phyloP scores from a whole-genome alignment of 352 stramenopile genomes.

The Phytophthora citricola region DNA sequence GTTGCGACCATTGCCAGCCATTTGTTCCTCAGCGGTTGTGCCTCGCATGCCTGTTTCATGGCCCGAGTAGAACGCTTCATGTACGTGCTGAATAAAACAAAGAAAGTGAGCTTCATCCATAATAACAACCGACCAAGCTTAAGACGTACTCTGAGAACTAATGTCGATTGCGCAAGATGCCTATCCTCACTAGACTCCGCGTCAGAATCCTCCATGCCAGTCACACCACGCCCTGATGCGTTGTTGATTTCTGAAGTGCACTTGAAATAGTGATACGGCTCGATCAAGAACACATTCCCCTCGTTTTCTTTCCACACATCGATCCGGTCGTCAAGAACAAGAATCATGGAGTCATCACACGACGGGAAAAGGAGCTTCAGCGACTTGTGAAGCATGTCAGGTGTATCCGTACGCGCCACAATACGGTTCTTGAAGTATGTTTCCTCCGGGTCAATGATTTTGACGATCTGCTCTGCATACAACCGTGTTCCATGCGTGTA shows the following conservation, averaged over 20 bases:
- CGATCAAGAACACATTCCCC: constrained; percentile 87
- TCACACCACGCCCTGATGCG: constrained; percentile 57
- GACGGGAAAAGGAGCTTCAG: constrained; percentile 89
- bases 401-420: constrained; percentile 86
- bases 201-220: constrained; percentile 50
- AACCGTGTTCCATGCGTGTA: constrained; percentile 95
- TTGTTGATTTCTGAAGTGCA: constrained; percentile 88
- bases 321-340: constrained; percentile 85
- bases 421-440: constrained; percentile 89
- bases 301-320: constrained; percentile 92
- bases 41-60: constrained; percentile 48
- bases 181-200: constrained; percentile 40
- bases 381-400: constrained; percentile 88
- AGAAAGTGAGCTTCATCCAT: constrained; percentile 1
- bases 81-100: constrained; percentile 48
- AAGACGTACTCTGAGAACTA: constrained; percentile 59
- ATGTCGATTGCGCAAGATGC: constrained; percentile 61
- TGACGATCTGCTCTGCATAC: constrained; percentile 95
- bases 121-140: background rate
- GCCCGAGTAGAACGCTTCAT: constrained; percentile 67
- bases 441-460: constrained; percentile 90
- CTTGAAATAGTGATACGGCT: constrained; percentile 88
- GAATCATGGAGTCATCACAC: constrained; percentile 89
- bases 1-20: constrained; percentile 67
- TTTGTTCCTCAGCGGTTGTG: constrained; percentile 74